Evolutionary conservation across 2,329 filamentous ascomycete genomes (phyloP), one percentile per base, ranked within the genome.

Genomic region (Paraconiothyrium sp.): DNA sequence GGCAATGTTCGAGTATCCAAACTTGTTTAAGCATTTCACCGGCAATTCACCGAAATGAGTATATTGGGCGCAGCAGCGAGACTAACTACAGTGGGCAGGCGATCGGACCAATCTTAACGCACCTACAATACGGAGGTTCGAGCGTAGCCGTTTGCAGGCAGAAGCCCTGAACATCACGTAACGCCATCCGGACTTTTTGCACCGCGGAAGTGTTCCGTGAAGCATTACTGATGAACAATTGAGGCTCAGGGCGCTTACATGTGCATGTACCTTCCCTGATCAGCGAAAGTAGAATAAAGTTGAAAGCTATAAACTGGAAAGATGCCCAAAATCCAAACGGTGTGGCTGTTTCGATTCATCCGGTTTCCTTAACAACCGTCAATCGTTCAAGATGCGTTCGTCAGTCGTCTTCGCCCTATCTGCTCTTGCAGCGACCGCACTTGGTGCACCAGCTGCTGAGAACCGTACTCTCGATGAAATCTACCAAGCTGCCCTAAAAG

Each of bases 401-500:
- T 24, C 20, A 11, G 22, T 46, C 20, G n/a, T 11, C 11, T 14
- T 49, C 46, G 46, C 46, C 30, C 27, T 49, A 16, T 49, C 46
- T 8, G n/a, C 46, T 49, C 30, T 49, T 14, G 46, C 13, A 49
- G 24, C 46, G 13, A 49, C 24, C n/a, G 32, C n/a, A 27, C 24
- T 32, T 24, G 34, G 34, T 41, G 49, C 55, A 47, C 37, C 48
- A 37, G 22, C n/a, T n/a, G 57, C 77, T 16, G 84, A 86, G 55
- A 85, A 75, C 13, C 79, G 84, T 22, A 79, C 79, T 1, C 64
- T 86, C 1, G 83, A 86, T 16, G 76, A 84, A 50, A 83, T 87
- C 10, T 79, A 87, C 69, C 55, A 81, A 39, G 83, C 83, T 6
- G 84, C 85, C 0, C 66, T 84, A 22, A 75, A 77, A 1, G 85